Base-by-base conservation (phyloP, 257 asterid genomes). In the Jacaranda mimosifolia region DNA sequence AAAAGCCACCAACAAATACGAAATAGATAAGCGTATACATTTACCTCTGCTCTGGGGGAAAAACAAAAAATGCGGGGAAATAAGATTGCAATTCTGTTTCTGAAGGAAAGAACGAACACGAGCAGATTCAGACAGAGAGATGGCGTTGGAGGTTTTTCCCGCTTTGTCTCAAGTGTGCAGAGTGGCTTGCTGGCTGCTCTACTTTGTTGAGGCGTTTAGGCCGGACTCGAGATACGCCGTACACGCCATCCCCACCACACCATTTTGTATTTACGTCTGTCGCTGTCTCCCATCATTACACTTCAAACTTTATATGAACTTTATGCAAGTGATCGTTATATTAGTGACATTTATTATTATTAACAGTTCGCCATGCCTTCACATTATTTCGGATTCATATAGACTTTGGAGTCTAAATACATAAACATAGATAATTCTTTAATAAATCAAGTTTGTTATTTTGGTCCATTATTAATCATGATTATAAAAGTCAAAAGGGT, bases 121-220 rank as follows among this genome's bases (percentile, higher is more conserved):
- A 56, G 67, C n/a, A 75, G 66, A 74, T 72, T 58, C 67, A 80
- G 56, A 73, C 74, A 74, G 65, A 55, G 81, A 55, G 59, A 63
- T 0, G 69, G 84, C 56, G 74, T 40, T 17, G 64, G 72, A 68
- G 83, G 51, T 83, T 83, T 79, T 81, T 67, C 72, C 36, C 74
- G 68, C 70, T 60, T 45, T 12, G 74, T 69, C 68, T 68, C 52
- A 63, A 64, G 4, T 51, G 45, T 64, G 74, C 71, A 57, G 79
- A 48, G 74, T 64, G 65, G 83, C 68, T 79, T 46, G 74, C 70
- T 68, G 32, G 32, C 80, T 84, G 75, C 75, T 79, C 83, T 75
- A 78, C 81, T 80, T 58, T 60, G 88, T 72, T 77, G 88, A 78
- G 90, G 81, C 92, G 92, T 89, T 87, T 82, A 80, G 82, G 87